Evolutionary conservation across 2,329 filamentous ascomycete genomes (phyloP).

Genomic region (Fusarium nygamai): DNA sequence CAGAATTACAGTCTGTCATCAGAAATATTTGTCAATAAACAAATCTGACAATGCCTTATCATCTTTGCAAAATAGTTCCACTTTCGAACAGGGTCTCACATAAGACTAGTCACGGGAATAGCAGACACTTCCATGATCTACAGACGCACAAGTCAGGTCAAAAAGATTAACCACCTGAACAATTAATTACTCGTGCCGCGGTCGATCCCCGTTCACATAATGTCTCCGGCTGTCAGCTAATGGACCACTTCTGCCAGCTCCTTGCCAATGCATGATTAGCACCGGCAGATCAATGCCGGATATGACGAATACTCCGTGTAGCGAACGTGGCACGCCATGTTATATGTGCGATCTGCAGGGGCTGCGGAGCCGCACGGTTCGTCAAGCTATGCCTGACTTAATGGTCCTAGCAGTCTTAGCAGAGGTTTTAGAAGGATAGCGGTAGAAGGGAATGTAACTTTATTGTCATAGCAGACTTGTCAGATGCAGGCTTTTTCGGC

Average conservation of each 20-base stretch:
- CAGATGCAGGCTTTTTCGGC: not conserved
- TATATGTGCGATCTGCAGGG: not conserved
- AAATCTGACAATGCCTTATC: not conserved
- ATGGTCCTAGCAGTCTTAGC: not conserved
- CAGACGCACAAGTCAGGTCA: not conserved
- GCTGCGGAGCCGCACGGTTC: slow-evolving; percentile 1
- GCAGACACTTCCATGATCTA: not conserved
- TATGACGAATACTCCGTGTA: not conserved
- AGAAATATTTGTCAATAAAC: not conserved
- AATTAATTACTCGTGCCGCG: not conserved
- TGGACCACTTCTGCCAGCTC: not conserved
- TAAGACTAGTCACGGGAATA: not conserved
- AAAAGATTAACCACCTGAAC: not conserved
- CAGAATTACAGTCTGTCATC: not conserved
- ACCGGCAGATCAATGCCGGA: not conserved
- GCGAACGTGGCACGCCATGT: not conserved
- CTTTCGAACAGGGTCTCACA: not conserved
- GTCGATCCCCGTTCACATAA: not conserved
- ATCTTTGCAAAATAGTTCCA: not conserved
- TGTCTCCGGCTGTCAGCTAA: not conserved
- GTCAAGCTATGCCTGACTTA: not conserved
- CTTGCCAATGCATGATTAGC: not conserved
- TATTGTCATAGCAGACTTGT: not conserved
- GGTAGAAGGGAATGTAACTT: not conserved
- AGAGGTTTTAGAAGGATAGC: not conserved